Evolutionary conservation across 495 filamentous ascomycete genomes (phyloP).

Genomic region (Bryoglossum gracile): DNA sequence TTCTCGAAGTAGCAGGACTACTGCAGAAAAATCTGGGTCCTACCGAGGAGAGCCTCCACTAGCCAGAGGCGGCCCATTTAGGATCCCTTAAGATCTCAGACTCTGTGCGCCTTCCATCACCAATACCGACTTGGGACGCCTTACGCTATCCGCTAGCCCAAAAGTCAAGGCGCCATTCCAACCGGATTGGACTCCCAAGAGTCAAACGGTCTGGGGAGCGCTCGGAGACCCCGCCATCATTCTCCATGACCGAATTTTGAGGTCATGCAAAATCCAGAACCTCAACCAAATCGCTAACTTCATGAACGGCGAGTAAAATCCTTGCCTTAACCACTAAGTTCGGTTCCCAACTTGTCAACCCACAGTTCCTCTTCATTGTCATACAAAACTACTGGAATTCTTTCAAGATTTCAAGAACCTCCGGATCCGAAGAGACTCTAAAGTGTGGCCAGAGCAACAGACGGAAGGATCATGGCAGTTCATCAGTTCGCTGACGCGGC

Average conservation of each 20-base stretch:
- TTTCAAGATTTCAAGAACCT: no score
- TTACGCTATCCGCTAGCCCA: slow-evolving; percentile 5
- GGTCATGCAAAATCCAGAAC: slow-evolving; percentile 5
- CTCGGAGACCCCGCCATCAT: slow-evolving; percentile 5
- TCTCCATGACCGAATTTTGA: slow-evolving; percentile 9
- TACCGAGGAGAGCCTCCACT: slow-evolving; percentile 19
- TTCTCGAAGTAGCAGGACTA: slow-evolving; percentile 8
- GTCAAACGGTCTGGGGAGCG: slow-evolving; percentile 11
- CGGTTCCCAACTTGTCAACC: no score
- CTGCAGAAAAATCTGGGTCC: slow-evolving; percentile 9
- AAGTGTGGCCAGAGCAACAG: not conserved
- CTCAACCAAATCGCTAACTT: slow-evolving; percentile 1
- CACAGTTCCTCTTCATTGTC: not conserved
- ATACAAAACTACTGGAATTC: not conserved
- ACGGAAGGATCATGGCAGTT: slow-evolving; percentile 5
- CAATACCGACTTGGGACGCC: not conserved
- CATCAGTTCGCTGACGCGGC: slow-evolving; percentile 20
- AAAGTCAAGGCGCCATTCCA: slow-evolving; percentile 6
- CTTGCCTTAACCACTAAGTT: no score
- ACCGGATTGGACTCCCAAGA: slow-evolving; percentile 7
- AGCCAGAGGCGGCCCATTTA: slow-evolving; percentile 1
- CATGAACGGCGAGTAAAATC: no score
- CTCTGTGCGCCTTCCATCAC: slow-evolving; percentile 8
- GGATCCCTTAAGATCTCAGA: slow-evolving; percentile 2
- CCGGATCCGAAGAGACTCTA: not conserved